Evolutionary conservation across 1,139 yeast species (phyloP).

Genomic region (Kazachstania sp.): DNA sequence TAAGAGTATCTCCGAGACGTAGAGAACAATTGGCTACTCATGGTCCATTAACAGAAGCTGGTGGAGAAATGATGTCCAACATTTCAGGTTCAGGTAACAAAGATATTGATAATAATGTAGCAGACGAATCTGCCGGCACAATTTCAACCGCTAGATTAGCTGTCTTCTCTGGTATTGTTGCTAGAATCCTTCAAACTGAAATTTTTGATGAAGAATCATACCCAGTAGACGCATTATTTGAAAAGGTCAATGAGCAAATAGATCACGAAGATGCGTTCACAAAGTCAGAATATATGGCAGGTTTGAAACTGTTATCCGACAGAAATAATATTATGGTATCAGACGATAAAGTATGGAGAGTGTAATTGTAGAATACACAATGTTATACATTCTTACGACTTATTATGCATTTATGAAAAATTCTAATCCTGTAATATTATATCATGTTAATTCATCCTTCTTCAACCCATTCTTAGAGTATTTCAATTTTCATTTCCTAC

Average conservation of each 20-base stretch:
- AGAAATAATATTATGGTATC: slow-evolving; percentile 53
- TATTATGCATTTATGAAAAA: not conserved
- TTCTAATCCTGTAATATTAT: not conserved
- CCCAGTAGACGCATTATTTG: slow-evolving; percentile 38
- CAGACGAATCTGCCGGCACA: slow-evolving; percentile 29
- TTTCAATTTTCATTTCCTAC: not conserved
- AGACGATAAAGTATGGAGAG: slow-evolving; percentile 57
- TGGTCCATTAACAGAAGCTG: slow-evolving; percentile 24
- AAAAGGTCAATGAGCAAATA: slow-evolving; percentile 43
- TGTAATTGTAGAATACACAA: slow-evolving; percentile 17
- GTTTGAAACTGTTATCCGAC: slow-evolving; percentile 43
- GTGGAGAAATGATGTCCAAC: slow-evolving; percentile 18
- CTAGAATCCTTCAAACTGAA: slow-evolving; percentile 40
- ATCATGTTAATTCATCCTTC: not conserved
- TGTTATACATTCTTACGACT: not conserved
- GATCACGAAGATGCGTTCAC: slow-evolving; percentile 56
- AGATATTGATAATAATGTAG: slow-evolving; percentile 20
- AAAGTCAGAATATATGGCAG: slow-evolving; percentile 45
- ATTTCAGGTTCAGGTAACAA: slow-evolving; percentile 24
- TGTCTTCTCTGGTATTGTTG: slow-evolving; percentile 39
- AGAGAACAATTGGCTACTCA: slow-evolving; percentile 14
- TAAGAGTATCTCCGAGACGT: slow-evolving; percentile 26
- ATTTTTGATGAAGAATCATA: slow-evolving; percentile 44
- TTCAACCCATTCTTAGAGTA: not conserved
- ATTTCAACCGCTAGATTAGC: slow-evolving; percentile 46